Percentiles rank a stretch among this genome's conserved stretches.
These are phyloP conservation scores for Pythium scleroteichum DNA, from an alignment of 352 stramenopile genomes.

Conservation along the genomic window DNA sequence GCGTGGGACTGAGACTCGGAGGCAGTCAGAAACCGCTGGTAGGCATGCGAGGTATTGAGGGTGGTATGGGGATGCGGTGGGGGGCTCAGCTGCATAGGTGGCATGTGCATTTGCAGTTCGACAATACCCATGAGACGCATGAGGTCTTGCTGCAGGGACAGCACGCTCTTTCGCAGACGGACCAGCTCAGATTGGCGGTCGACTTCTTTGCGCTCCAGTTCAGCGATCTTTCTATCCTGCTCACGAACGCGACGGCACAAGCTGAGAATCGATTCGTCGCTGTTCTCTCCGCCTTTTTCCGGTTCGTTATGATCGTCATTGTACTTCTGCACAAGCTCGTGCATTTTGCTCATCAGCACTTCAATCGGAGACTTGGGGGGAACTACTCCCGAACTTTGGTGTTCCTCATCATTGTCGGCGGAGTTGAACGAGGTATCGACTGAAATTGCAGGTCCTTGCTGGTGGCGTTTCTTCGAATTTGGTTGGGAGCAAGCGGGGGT, in stretches of 20 bases:
- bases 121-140: slow-evolving; percentile 78
- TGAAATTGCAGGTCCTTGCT: slow-evolving; percentile 5
- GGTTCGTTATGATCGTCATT: slow-evolving; percentile 16
- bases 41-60: slow-evolving; percentile 14
- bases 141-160: slow-evolving; percentile 72
- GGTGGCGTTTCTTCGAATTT: not conserved
- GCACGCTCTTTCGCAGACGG: slow-evolving; percentile 58
- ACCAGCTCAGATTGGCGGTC: slow-evolving; percentile 41
- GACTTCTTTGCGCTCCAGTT: slow-evolving; percentile 39
- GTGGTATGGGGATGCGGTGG: slow-evolving; percentile 7
- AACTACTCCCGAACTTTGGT: slow-evolving; percentile 8
- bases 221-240: slow-evolving; percentile 33
- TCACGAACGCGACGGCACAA: slow-evolving; percentile 30
- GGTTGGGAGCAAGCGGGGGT: too few species aligned
- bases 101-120: slow-evolving; percentile 78
- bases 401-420: slow-evolving; percentile 3
- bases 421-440: slow-evolving; percentile 19
- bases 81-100: slow-evolving; percentile 27
- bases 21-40: slow-evolving; percentile 24
- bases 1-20: not conserved
- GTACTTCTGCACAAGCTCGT: slow-evolving; percentile 56
- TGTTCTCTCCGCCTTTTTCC: not conserved
- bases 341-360: slow-evolving; percentile 57
- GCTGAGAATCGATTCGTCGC: not conserved
- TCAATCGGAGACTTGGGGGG: slow-evolving; percentile 41